Base-by-base conservation (phyloP, 495 filamentous ascomycete genomes). In the Penicillium canescens region DNA sequence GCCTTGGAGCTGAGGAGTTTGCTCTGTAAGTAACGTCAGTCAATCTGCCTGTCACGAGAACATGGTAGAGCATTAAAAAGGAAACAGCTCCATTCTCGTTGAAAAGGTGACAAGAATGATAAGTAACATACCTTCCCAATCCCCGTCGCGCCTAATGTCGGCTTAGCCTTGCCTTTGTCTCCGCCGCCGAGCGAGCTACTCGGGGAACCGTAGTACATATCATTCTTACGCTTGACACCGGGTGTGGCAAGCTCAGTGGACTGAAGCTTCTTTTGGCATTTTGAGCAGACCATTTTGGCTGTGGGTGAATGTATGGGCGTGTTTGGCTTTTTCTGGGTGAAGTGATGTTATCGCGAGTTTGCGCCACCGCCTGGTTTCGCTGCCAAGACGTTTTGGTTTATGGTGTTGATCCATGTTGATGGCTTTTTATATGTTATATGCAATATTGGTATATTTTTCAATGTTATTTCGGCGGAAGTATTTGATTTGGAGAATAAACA, bases 131-230 rank as follows among this genome's bases (percentile, higher is more conserved):
- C 67, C 69, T 74, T 69, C 50, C 67, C 63, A 13, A 75, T 54
- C n/a, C 72, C 72, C 10, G 70, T 73, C 23, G 60, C 61, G 18
- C 72, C 72, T 26, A 75, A 16, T n/a, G 62, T 70, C 36, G 61
- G 8, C 39, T 74, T 64, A 44, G 76, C 71, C 65, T 85, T 86
- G 41, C 75, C 74, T 40, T 82, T 57, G 18, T 40, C 72, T 34
- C 79, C 78, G 33, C 75, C 75, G 11, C 82, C 84, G n/a, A 80
- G 52, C 2, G 83, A 82, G 45, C 81, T 80, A 26, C 82, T 78
- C 3, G 83, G 71, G 1, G 85, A 88, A 46, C 86, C 86, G 62
- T 84, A 81, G 74, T 89, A 89, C 76, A 88, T 82, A 35, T 89
- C 86, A 63, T 70, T 82, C 70, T 86, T 87, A 66, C 81, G 83